phyloP scores from a whole-genome alignment of 768 basidiomycete genomes.

The Russula brevipes region DNA sequence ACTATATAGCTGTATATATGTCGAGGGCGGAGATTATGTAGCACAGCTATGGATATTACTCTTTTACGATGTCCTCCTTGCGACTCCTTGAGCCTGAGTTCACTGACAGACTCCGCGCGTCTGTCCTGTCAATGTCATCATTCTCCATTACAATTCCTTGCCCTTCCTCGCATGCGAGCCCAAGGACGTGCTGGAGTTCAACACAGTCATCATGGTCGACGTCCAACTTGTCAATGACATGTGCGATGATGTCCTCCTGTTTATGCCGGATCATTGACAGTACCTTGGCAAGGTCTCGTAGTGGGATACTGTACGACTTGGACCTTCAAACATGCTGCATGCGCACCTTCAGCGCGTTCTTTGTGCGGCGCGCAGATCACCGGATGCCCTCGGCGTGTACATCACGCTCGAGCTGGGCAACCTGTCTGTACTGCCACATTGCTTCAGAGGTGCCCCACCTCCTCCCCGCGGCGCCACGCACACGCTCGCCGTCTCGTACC shows the following conservation, averaged over 20 bases:
- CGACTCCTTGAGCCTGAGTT: slow-evolving; percentile 69
- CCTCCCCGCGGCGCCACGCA: too few species aligned
- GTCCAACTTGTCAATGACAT: slow-evolving; percentile 88
- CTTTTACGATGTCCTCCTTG: slow-evolving; percentile 93
- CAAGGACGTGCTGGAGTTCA: slow-evolving; percentile 90
- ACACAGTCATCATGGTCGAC: slow-evolving; percentile 95
- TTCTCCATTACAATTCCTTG: slow-evolving; percentile 76
- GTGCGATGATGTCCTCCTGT: slow-evolving; percentile 83
- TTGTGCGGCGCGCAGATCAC: too few species aligned
- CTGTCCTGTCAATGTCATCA: slow-evolving; percentile 53
- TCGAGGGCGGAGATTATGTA: slow-evolving; percentile 12
- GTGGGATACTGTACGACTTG: slow-evolving; percentile 52
- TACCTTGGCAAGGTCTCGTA: slow-evolving; percentile 85
- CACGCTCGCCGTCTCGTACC: too few species aligned
- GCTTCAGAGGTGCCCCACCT: too few species aligned
- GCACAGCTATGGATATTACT: slow-evolving; percentile 30
- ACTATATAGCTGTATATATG: slow-evolving; percentile 10
- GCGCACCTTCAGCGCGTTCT: too few species aligned
- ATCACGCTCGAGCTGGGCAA: too few species aligned
- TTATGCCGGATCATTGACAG: slow-evolving; percentile 89
- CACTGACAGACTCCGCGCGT: slow-evolving; percentile 75
- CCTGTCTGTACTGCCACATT: too few species aligned
- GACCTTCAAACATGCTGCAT: too few species aligned
- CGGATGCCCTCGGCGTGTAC: too few species aligned
- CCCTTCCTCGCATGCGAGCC: slow-evolving; percentile 82